These are phyloP conservation scores for Diaporthe australafricana DNA, from an alignment of 2,329 filamentous ascomycete species.

Conservation along the genomic window DNA sequence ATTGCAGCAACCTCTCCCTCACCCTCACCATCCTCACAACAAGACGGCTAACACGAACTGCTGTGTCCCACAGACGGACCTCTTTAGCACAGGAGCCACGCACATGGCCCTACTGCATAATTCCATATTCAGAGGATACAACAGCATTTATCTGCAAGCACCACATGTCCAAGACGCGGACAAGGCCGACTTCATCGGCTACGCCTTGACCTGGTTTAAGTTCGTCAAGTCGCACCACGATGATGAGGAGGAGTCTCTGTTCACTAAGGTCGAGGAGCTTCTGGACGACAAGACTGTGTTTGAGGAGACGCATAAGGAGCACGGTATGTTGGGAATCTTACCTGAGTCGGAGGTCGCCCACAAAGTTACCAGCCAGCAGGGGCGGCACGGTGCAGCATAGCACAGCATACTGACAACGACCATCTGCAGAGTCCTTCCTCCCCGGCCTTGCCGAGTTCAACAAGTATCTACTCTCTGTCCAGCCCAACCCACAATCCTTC, in stretches of 20 bases:
- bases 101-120: slow-evolving; percentile 74
- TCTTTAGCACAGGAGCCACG: slow-evolving; percentile 69
- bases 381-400: not conserved
- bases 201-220: slow-evolving; percentile 67
- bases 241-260: slow-evolving; percentile 68
- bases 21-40: not conserved
- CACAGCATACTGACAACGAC: not conserved
- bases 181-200: slow-evolving; percentile 67
- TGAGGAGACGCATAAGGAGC: slow-evolving; percentile 65
- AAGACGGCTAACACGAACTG: slow-evolving; percentile 5
- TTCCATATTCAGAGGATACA: slow-evolving; percentile 71
- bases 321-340: slow-evolving; percentile 52
- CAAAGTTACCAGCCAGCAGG: not conserved
- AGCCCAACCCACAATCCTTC: slow-evolving; percentile 53
- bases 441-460: slow-evolving; percentile 63
- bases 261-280: slow-evolving; percentile 65
- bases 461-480: slow-evolving; percentile 60
- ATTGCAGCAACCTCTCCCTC: not conserved
- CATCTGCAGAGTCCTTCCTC: slow-evolving; percentile 59
- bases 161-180: slow-evolving; percentile 62
- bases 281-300: slow-evolving; percentile 63
- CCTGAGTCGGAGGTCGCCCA: not conserved
- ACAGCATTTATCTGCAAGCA: slow-evolving; percentile 72
- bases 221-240: slow-evolving; percentile 71
- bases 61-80: slow-evolving; percentile 58